Percentiles rank a stretch among this genome's conserved stretches.
These are phyloP conservation scores for Mrakia gelida DNA, from an alignment of 768 basidiomycete species.

Conservation along the genomic window DNA sequence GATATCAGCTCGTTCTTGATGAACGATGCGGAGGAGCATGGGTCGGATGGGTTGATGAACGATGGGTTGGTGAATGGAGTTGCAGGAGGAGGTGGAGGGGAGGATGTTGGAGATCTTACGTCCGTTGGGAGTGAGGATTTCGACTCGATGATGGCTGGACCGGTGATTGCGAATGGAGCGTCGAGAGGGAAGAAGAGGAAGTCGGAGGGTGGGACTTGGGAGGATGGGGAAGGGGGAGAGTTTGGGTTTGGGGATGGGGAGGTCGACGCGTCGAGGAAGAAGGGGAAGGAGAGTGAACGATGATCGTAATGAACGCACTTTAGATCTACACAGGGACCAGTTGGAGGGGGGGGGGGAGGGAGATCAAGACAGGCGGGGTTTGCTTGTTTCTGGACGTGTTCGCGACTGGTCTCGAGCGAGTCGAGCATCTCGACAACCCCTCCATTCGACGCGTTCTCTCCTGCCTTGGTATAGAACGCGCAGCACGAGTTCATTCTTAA, in stretches of 20 bases:
- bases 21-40: not conserved
- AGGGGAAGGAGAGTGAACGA: not conserved
- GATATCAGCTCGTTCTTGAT: slow-evolving; percentile 19
- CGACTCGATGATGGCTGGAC: slow-evolving; percentile 5
- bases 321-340: no score
- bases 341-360: no score
- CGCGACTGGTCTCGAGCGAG: no score
- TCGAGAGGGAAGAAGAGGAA: slow-evolving; percentile 19
- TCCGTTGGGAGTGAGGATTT: not conserved
- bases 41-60: not conserved
- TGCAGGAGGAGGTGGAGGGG: not conserved
- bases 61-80: not conserved
- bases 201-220: not conserved
- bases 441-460: no score
- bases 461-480: no score
- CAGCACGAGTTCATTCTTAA: no score
- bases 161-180: not conserved
- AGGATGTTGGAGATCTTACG: not conserved
- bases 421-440: no score
- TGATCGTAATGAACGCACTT: not conserved
- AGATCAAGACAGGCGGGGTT: no score
- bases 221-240: not conserved
- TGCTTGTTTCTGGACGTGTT: no score
- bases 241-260: not conserved
- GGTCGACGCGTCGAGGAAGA: not conserved